A percentile compares a stretch with the other conserved stretches of the same genome.
Conservation (phyloP, 169 alveolate species). For the Cryptosporidium tyzzeri region DNA sequence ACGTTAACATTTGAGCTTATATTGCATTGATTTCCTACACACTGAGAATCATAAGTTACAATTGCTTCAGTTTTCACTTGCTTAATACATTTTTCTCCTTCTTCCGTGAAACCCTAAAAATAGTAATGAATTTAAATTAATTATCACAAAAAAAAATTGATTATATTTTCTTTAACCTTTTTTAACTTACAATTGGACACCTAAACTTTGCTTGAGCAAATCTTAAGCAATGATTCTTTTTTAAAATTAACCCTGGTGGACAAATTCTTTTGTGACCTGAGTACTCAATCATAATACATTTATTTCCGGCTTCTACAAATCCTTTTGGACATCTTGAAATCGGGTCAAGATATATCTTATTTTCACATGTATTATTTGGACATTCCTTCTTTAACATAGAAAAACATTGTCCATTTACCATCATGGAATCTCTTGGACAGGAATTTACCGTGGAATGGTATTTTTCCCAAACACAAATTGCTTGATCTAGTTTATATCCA, state of each 20-base stretch:
- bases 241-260: slow-evolving; percentile 37
- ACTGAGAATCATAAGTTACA: slow-evolving; percentile 62
- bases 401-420: slow-evolving; percentile 57
- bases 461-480: slow-evolving; percentile 37
- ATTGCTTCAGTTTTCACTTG: slow-evolving; percentile 64
- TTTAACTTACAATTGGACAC: slow-evolving; percentile 61
- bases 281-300: slow-evolving; percentile 33
- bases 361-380: slow-evolving; percentile 41
- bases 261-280: slow-evolving; percentile 55
- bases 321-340: slow-evolving; percentile 49
- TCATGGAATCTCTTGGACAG: slow-evolving; percentile 12
- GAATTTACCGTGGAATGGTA: background rate
- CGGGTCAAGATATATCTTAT: slow-evolving; percentile 14
- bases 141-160: background rate
- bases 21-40: slow-evolving; percentile 47
- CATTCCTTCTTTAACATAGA: slow-evolving; percentile 31
- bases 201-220: slow-evolving; percentile 34
- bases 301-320: slow-evolving; percentile 50
- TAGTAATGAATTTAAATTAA: background rate
- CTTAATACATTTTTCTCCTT: slow-evolving; percentile 43
- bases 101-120: slow-evolving; percentile 63
- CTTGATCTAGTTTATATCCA: slow-evolving; percentile 25
- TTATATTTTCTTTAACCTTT: background rate
- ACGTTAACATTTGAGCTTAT: background rate
- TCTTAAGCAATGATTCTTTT: slow-evolving; percentile 50